Evolutionary conservation across 768 basidiomycete genomes (phyloP).

Genomic region (Boletus subcaerulescens): DNA sequence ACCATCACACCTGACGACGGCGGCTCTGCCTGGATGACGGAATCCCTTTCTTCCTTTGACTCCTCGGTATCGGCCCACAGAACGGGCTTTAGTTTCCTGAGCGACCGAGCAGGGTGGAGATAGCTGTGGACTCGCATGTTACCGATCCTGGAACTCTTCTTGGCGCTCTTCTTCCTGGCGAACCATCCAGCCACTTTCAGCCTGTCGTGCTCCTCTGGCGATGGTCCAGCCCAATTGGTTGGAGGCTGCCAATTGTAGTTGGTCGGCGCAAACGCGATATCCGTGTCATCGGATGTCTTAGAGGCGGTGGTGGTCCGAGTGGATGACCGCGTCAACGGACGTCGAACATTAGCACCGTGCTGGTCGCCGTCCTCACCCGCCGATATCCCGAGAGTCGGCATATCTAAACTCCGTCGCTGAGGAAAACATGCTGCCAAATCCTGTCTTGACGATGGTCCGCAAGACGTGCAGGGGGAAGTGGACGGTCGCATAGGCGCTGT

Average conservation of each 20-base stretch:
- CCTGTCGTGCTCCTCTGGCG: not conserved
- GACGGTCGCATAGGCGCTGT: not conserved
- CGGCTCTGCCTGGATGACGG: not conserved
- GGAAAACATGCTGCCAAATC: not conserved
- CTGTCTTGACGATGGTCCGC: not conserved
- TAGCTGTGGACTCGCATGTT: not conserved
- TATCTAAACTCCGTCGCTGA: not conserved
- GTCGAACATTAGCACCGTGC: not conserved
- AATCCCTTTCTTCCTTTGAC: not conserved
- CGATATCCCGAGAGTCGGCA: not conserved
- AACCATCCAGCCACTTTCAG: not conserved
- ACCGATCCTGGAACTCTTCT: not conserved
- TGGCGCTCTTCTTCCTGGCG: not conserved
- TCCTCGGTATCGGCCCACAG: not conserved
- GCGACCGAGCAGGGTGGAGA: not conserved
- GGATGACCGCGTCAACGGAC: not conserved
- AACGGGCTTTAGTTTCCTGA: not conserved
- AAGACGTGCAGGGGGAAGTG: not conserved
- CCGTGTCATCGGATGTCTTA: not conserved
- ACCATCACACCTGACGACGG: conserved; percentile 4
- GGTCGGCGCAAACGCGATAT: not conserved
- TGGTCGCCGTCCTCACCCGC: not conserved
- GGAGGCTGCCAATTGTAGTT: conserved; percentile 22
- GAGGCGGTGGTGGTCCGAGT: not conserved
- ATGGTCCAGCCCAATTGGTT: conserved; percentile 23